Base-by-base conservation (phyloP, 129 eudicot species). In the Escallonia herrerae region DNA sequence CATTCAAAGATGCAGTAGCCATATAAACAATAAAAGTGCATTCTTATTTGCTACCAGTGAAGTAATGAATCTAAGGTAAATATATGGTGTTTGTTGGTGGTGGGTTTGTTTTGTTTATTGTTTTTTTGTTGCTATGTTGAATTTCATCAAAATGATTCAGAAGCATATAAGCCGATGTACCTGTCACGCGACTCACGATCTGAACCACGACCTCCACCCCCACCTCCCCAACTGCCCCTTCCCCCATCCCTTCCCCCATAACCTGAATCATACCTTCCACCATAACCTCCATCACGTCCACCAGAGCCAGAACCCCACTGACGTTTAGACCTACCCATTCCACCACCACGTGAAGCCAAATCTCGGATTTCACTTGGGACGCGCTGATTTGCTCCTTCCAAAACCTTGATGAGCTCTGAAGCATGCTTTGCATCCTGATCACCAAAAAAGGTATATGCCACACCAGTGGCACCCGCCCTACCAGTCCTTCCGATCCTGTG, bases 401-500 rank as follows among this genome's bases (percentile, higher is more conserved):
- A 76, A 42, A 94, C 64, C 50, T 89, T 94, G 40, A 89, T 79
- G 11, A 94, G 86, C 44, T 94, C 99, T 12, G 88, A 75, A 50
- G 93, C 99, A 78, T 94, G 77, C 65, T 84, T 94, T 12, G 83
- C 87, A 74, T 94, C 96, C 68, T 86, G 89, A 44, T 89, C 95
- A 40, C 77, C 70, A 39, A 89, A 82, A 67, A 94, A 94, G 1
- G 99, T 86, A 59, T 94, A 86, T 38, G 99, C 97, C 72, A 70
- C 79, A 40, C 99, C 99, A 5, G 93, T 89, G 64, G 99, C 99
- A 64, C 99, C 99, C 43, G 99, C 99, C 74, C 99, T 85, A 3
- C 99, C 99, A 37, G 99, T 94, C 76, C 98, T 88, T 43, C 98
- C 98, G 49, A 93, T 93, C 70, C 98, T 83, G 84, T 93, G 98